Conservation (phyloP, 495 filamentous ascomycete species). For the Eremomyces bilateralis region DNA sequence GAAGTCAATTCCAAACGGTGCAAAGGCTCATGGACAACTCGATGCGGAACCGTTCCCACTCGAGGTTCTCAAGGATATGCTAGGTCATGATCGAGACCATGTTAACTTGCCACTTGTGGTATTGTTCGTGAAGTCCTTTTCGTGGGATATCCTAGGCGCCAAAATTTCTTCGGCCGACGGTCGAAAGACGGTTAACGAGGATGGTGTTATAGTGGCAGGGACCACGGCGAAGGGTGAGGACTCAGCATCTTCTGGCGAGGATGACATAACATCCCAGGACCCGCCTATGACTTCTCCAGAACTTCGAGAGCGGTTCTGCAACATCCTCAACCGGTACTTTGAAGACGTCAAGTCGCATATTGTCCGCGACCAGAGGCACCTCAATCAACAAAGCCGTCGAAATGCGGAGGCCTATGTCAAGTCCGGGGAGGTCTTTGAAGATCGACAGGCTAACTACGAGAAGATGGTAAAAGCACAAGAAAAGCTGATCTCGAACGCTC, state of each 20-base stretch:
- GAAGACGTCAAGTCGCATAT: constrained; percentile 85
- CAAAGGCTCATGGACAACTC: constrained; percentile 12
- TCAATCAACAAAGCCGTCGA: constrained; percentile 61
- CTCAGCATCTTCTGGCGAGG: constrained; percentile 24
- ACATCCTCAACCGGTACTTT: constrained; percentile 73
- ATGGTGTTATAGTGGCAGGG: constrained; percentile 26
- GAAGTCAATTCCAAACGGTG: constrained; percentile 23
- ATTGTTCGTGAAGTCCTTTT: constrained; percentile 85
- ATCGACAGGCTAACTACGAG: constrained; percentile 88
- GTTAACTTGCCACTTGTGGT: constrained; percentile 77
- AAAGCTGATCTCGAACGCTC: constrained; percentile 73
- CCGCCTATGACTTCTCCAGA: constrained; percentile 52
- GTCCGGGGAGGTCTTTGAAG: constrained; percentile 95
- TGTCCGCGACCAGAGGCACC: constrained; percentile 68
- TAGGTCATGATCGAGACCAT: constrained; percentile 85
- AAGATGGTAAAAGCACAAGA: constrained; percentile 81
- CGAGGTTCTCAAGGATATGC: constrained; percentile 87
- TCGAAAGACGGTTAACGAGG: constrained; percentile 64
- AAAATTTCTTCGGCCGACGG: constrained; percentile 44
- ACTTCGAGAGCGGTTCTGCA: constrained; percentile 67
- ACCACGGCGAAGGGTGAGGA: constrained; percentile 28
- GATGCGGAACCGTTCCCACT: constrained; percentile 68
- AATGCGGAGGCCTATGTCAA: constrained; percentile 98
- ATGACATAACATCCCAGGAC: constrained; percentile 28
- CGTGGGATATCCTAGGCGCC: constrained; percentile 82